Evolutionary conservation across 768 basidiomycete species (phyloP).

Genomic region (Suillus discolor): DNA sequence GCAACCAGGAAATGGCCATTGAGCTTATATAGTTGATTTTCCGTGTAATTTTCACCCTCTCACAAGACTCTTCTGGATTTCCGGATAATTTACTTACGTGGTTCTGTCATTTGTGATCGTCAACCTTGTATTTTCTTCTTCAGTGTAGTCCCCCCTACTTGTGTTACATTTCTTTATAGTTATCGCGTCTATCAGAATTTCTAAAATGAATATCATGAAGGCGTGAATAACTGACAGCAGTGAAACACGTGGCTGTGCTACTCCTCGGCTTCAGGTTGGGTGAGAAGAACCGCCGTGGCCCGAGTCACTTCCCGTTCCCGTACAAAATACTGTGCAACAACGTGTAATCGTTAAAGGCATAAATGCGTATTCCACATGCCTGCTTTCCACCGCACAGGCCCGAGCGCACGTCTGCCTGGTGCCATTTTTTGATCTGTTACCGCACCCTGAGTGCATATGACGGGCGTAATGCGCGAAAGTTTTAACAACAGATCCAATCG

Average conservation of each 20-base stretch:
- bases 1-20: background rate
- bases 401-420: conserved; percentile 8
- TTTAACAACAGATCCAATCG: conserved; percentile 7
- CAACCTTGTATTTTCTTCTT: background rate
- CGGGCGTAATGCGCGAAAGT: conserved; percentile 6
- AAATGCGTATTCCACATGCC: conserved; percentile 35
- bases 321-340: conserved; percentile 8
- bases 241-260: conserved; percentile 9
- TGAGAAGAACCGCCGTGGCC: conserved; percentile 3
- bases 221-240: background rate
- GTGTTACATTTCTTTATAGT: background rate
- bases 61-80: background rate
- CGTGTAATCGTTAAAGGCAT: conserved; percentile 9
- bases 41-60: background rate
- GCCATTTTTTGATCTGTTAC: conserved; percentile 3
- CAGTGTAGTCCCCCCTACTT: background rate
- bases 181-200: background rate
- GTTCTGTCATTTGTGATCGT: background rate
- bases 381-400: background rate
- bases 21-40: background rate
- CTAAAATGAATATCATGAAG: background rate
- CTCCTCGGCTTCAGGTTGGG: conserved; percentile 7
- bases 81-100: background rate
- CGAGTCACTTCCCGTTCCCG: background rate
- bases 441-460: conserved; percentile 3